Conservation (phyloP, 2,329 filamentous ascomycete species). For the Thielaviopsis populi region DNA sequence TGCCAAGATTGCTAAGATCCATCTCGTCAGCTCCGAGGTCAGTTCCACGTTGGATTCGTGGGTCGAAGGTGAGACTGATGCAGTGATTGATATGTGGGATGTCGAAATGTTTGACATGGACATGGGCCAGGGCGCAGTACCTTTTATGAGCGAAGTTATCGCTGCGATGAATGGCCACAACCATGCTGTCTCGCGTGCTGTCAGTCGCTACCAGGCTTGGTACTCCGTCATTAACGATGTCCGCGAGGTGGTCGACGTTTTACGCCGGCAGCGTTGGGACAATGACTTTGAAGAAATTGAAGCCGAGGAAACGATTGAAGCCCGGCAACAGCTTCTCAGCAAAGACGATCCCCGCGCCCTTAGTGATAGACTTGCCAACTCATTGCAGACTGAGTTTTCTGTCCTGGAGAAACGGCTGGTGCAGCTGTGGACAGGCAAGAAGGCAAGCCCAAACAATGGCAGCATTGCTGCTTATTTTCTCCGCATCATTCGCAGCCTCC, state of each 20-base stretch:
- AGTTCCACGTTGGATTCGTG: constrained; percentile 45
- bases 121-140: constrained; percentile 46
- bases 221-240: constrained; percentile 55
- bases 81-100: constrained; percentile 51
- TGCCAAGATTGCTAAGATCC: constrained; percentile 47
- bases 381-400: constrained; percentile 41
- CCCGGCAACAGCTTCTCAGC: constrained; percentile 51
- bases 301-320: constrained; percentile 55
- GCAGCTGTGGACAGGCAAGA: constrained; percentile 33
- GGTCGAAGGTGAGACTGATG: constrained; percentile 37
- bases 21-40: constrained; percentile 49
- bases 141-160: constrained; percentile 55
- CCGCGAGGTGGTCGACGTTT: constrained; percentile 44
- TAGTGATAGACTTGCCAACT: constrained; percentile 41
- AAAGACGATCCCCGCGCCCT: constrained; percentile 55
- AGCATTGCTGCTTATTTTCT: constrained; percentile 51
- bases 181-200: constrained; percentile 45
- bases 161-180: constrained; percentile 59
- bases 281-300: constrained; percentile 60
- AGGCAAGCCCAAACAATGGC: constrained; percentile 34
- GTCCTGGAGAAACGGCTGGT: constrained; percentile 42
- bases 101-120: constrained; percentile 42
- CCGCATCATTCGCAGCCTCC: constrained; percentile 59
- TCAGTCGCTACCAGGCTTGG: constrained; percentile 57
- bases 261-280: constrained; percentile 58